Percentiles rank a stretch among this genome's conserved stretches.
These are phyloP conservation scores for Lyophyllum atratum DNA, from an alignment of 768 basidiomycete genomes.

Conservation along the genomic window DNA sequence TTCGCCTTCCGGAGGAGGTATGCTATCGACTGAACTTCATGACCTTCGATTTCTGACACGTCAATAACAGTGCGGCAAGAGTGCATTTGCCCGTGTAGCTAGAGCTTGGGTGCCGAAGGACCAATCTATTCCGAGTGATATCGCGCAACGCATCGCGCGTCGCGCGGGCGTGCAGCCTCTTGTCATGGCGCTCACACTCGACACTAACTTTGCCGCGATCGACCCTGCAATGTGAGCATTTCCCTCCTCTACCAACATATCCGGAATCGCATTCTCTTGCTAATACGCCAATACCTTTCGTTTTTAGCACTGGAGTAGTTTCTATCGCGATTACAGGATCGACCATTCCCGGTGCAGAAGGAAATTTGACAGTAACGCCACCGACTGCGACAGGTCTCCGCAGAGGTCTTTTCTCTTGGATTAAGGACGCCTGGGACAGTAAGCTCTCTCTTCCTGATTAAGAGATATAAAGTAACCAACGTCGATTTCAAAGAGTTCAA, in stretches of 20 bases:
- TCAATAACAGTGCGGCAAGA: conserved; percentile 34
- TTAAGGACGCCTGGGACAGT: conserved; percentile 27
- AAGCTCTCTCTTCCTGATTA: neutral
- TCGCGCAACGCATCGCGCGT: conserved; percentile 23
- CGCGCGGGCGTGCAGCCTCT: conserved; percentile 25
- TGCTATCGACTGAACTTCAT: no score
- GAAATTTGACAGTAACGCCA: conserved; percentile 17
- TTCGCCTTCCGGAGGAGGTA: conserved; percentile 52
- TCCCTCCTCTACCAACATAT: neutral
- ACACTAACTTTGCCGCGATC: conserved; percentile 36
- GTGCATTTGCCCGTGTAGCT: conserved; percentile 34
- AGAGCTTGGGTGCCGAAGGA: conserved; percentile 36
- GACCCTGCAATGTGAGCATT: conserved; percentile 18
- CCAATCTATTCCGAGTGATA: conserved; percentile 32
- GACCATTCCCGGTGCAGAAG: conserved; percentile 20
- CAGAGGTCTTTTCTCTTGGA: conserved; percentile 26
- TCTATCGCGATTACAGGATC: conserved; percentile 26
- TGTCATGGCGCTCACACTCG: conserved; percentile 35
- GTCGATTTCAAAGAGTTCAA: conserved; percentile 12
- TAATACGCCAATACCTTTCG: neutral
- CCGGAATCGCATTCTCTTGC: no score
- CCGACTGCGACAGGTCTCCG: conserved; percentile 10
- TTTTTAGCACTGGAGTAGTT: conserved; percentile 18
- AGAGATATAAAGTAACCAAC: neutral
- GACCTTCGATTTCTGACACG: neutral